These are phyloP conservation scores for Erodium moschatum DNA, from an alignment of 441 rosid genomes.

Conservation along the genomic window DNA sequence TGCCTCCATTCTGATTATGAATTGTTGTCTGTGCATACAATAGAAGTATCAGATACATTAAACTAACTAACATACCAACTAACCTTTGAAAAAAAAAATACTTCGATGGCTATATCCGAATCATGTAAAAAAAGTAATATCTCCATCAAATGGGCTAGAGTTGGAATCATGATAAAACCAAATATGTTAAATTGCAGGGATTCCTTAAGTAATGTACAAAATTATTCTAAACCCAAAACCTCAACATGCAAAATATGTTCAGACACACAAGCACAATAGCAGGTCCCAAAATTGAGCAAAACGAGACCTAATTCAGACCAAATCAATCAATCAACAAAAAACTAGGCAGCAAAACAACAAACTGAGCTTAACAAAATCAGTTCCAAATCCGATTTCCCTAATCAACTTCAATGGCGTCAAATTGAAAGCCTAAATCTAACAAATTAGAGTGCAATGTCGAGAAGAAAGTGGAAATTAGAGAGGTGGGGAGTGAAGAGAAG, in stretches of 20 bases:
- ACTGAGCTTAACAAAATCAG: background rate
- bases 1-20: slow-evolving; percentile 50
- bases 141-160: background rate
- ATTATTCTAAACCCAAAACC: background rate
- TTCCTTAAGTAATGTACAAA: background rate
- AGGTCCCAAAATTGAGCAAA: too few relatives aligned
- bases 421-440: background rate
- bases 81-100: background rate
- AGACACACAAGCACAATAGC: too few relatives aligned
- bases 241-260: background rate
- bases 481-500: background rate
- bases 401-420: too few relatives aligned
- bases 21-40: slow-evolving; percentile 45
- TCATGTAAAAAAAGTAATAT: background rate
- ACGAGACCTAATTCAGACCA: too few relatives aligned
- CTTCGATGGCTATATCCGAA: background rate
- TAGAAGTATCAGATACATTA: background rate
- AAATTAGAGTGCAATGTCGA: background rate
- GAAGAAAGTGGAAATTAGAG: too few relatives aligned
- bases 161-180: too few relatives aligned
- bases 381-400: background rate
- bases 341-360: background rate
- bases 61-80: background rate
- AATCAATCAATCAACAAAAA: background rate
- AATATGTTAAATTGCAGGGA: background rate